Evolutionary conservation across 2,329 filamentous ascomycete genomes (phyloP), one percentile per base, ranked within the genome.

Genomic region (Epichloe bromicola): DNA sequence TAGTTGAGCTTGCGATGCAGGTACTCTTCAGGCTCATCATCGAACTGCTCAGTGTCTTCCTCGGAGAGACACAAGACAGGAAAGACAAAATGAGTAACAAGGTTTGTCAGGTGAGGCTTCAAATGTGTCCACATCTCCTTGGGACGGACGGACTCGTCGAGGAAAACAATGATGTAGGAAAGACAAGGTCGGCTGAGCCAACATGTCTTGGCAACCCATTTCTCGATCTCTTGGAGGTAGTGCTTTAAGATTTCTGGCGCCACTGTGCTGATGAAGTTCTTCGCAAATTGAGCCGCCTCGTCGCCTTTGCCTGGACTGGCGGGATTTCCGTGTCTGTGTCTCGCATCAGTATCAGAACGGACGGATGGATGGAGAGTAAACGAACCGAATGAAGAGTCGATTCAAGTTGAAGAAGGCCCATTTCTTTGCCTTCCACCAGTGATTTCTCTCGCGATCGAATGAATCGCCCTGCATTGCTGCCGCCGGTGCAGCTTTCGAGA

Each of bases 381-480:
- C 76, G 55, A 71, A 91, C 86, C 88, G 80, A 59, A 97, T 90
- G 64, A 93, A 98, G 17, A 98, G 79, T 55, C 93, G 81, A 72
- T 98, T 98, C 60, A 98, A 71, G 68, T 97, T 97, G 63, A 93
- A 95, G 69, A 96, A 98, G 14, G 91, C 86, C 93, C 93, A 97
- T 70, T 98, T 98, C 82, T 97, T 97, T 56, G 90, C 87, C 74
- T 97, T 98, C 91, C 91, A 98, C 91, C 93, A 98, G 67, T 96
- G 89, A 65, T 95, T 90, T 61, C 85, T 80, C 69, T 97, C 93
- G 52, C 93, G 82, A 63, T 97, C 91, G 53, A 88, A 82, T 49
- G 85, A 71, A 53, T 83, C 88, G 54, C 87, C 87, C 54, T 94
- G 88, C 78, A 97, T 83, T 37, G 90, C 85, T 59, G 76, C 82